phyloP scores from a whole-genome alignment of 164 flowering plant genomes.

The Vitis cinerea region DNA sequence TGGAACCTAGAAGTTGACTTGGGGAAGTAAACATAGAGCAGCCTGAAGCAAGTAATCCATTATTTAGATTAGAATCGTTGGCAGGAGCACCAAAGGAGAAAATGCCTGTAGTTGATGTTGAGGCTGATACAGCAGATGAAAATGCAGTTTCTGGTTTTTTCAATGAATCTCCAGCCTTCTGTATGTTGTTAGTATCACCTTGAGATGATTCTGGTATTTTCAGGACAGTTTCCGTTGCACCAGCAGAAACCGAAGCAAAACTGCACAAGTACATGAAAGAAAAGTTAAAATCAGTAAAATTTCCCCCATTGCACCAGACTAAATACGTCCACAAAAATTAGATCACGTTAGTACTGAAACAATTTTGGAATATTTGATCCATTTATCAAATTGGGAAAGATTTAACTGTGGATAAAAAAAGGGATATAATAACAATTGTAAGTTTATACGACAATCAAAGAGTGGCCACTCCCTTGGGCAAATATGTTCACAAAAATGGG shows the following conservation, averaged over 20 bases:
- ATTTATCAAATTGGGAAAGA: no score
- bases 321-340: no score
- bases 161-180: slow-evolving; percentile 11
- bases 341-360: neutral
- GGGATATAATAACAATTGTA: no score
- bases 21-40: slow-evolving; percentile 23
- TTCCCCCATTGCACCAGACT: no score
- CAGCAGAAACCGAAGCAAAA: slow-evolving; percentile 13
- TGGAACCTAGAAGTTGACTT: slow-evolving; percentile 13
- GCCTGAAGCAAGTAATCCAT: slow-evolving; percentile 39
- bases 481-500: no score
- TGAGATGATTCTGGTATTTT: slow-evolving; percentile 31
- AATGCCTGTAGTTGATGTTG: slow-evolving; percentile 21
- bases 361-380: neutral
- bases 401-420: no score
- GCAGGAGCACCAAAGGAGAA: slow-evolving; percentile 35
- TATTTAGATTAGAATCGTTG: slow-evolving; percentile 25
- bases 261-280: slow-evolving; percentile 27
- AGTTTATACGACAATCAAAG: no score
- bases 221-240: slow-evolving; percentile 8
- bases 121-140: slow-evolving; percentile 22
- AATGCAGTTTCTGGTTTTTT: slow-evolving; percentile 22
- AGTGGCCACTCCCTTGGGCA: no score
- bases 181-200: slow-evolving; percentile 17
- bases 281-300: neutral